Conservation (phyloP, 768 basidiomycete species). For the Phylloporus sp. region DNA sequence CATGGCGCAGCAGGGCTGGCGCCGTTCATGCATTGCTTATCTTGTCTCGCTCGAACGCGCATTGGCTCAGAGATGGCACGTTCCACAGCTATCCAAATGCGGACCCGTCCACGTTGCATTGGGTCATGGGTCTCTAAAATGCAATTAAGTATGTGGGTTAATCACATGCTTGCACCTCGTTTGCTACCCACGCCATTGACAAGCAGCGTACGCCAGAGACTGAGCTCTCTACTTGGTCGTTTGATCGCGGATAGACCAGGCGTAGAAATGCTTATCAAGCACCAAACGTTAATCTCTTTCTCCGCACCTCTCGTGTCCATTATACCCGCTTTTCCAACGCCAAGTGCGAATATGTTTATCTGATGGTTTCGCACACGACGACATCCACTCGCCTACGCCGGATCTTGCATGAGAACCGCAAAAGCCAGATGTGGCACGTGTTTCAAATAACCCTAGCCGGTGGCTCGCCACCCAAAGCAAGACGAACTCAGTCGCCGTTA, state of each 20-base stretch:
- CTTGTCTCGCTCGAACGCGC: constrained; percentile 1
- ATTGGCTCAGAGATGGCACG: constrained; percentile 6
- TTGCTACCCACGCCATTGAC: too few species aligned
- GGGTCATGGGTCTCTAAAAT: too few species aligned
- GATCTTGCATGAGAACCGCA: not conserved
- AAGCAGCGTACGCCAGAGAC: too few species aligned
- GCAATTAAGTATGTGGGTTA: not conserved
- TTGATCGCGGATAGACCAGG: constrained; percentile 1
- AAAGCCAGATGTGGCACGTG: not conserved
- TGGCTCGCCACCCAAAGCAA: not conserved
- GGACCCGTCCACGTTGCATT: not conserved
- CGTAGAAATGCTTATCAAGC: constrained; percentile 8
- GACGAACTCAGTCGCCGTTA: not conserved
- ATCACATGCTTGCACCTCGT: not conserved
- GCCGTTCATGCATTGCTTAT: constrained; percentile 1
- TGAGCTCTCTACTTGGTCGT: constrained; percentile 2
- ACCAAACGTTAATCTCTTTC: constrained; percentile 6
- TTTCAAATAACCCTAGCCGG: not conserved
- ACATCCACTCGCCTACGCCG: not conserved
- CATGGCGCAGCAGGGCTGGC: constrained; percentile 5
- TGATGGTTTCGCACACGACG: constrained; percentile 4
- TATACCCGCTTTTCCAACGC: not conserved
- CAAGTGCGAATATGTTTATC: constrained; percentile 8
- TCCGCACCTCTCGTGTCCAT: not conserved
- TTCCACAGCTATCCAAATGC: not conserved